Evolutionary conservation across 805 yeast genomes (phyloP).

Genomic region (Wickerhamiella domercqiae): DNA sequence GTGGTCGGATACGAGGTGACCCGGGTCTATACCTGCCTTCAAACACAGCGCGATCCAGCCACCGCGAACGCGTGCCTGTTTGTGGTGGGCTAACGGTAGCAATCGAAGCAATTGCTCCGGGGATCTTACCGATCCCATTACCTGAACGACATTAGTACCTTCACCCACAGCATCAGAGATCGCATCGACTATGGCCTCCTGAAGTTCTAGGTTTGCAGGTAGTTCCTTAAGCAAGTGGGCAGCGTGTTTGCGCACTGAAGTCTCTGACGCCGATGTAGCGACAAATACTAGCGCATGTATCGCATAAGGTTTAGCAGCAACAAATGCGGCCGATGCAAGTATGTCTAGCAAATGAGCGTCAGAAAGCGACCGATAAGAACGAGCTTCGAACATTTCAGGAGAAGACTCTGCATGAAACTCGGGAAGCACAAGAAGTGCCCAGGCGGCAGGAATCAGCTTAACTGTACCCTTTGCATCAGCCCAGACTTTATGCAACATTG

Average conservation of each 20-base stretch:
- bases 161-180: too few relatives aligned
- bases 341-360: slow-evolving; percentile 8
- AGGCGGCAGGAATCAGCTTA: slow-evolving; percentile 35
- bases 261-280: neutral
- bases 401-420: slow-evolving; percentile 2
- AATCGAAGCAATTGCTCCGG: slow-evolving; percentile 2
- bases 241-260: neutral
- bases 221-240: neutral
- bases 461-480: slow-evolving; percentile 9
- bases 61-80: slow-evolving; percentile 22
- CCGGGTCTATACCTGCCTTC: slow-evolving; percentile 49
- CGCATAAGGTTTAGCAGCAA: neutral
- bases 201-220: too few relatives aligned
- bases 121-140: neutral
- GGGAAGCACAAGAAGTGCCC: slow-evolving; percentile 28
- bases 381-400: slow-evolving; percentile 10
- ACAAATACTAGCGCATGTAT: neutral
- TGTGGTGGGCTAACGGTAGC: slow-evolving; percentile 1
- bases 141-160: too few relatives aligned
- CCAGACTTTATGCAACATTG: slow-evolving; percentile 9
- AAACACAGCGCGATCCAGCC: slow-evolving; percentile 72
- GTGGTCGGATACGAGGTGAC: slow-evolving; percentile 29
- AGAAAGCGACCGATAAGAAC: slow-evolving; percentile 9
- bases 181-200: too few relatives aligned
- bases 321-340: slow-evolving; percentile 7